Conservation (phyloP, 1,139 yeast genomes). For the Hemisphaericaspora xylofermentans region DNA sequence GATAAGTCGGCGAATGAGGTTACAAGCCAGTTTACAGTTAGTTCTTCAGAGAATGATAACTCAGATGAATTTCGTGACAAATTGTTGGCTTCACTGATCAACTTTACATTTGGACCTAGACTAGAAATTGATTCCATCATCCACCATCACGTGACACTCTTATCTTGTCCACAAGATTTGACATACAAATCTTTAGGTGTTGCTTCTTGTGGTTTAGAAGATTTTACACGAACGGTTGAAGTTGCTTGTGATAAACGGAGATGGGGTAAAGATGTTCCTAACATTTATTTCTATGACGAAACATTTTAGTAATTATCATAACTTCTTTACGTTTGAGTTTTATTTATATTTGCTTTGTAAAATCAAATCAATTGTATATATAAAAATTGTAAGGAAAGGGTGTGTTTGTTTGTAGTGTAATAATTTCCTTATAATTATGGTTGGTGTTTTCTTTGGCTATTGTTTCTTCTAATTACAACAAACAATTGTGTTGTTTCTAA, state of each 20-base stretch:
- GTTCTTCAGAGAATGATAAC: background rate
- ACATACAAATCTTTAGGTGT: slow-evolving; percentile 32
- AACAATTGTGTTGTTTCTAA: too few relatives aligned
- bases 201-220: slow-evolving; percentile 36
- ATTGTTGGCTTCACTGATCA: background rate
- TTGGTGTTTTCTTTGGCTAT: too few relatives aligned
- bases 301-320: slow-evolving; percentile 17
- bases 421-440: too few relatives aligned
- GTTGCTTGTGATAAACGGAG: slow-evolving; percentile 27
- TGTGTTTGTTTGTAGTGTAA: too few relatives aligned
- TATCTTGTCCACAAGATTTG: slow-evolving; percentile 8
- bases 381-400: too few relatives aligned
- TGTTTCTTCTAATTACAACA: too few relatives aligned
- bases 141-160: background rate
- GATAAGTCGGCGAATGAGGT: background rate
- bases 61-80: background rate
- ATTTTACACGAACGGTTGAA: slow-evolving; percentile 26
- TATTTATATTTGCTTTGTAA: too few relatives aligned
- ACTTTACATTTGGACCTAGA: background rate
- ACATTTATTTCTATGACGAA: slow-evolving; percentile 36
- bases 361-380: too few relatives aligned
- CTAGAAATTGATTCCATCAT: slow-evolving; percentile 1
- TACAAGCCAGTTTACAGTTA: background rate
- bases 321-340: too few relatives aligned
- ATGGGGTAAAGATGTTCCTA: slow-evolving; percentile 28